Evolutionary conservation across 2,329 filamentous ascomycete species (phyloP), one percentile per base, ranked within the genome.

Genomic region (Colletotrichum sp.): DNA sequence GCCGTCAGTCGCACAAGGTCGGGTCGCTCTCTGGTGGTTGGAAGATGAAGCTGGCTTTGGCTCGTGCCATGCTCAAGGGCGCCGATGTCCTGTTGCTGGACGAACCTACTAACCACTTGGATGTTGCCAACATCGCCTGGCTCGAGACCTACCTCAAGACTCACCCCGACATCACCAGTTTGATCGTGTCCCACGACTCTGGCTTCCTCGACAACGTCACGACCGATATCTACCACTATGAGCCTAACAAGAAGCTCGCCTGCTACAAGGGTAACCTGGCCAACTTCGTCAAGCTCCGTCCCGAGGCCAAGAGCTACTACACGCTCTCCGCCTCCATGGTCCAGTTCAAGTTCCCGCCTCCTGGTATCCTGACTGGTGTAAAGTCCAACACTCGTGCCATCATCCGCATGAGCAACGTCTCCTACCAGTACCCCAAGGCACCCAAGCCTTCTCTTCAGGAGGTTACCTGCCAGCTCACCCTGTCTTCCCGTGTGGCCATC

Each of bases 41-140:
- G 97, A 99, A 99, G 92, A 99, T 99, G 97, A 99, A 99, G 92
- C 89, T 99, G 77, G 97, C 97, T 79, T 88, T 99, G 85, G 97
- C 97, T 69, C 93, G 97, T 81, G 97, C 97, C 78, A 99, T 99
- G 96, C 91, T 99, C 82, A 95, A 97, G 90, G 95, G 93, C 83
- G 96, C 97, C n/a, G 97, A 99, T 84, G 96, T 99, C 67, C 91
- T 99, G 75, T 90, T 99, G 68, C 92, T 99, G 74, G 97, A 99
- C 90, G 97, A 99, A 91, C 97, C 97, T 86, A 99, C 97, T 81
- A 99, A 99, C 89, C 97, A 99, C 87, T 89, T 99, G 84, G 97
- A 99, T 85, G 96, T 99, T 81, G 93, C 93, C 82, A 99, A 99
- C 85, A 96, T 99, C 81, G 95, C 95, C 79, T 99, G 97, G 97